Percentiles rank a stretch among this genome's conserved stretches.
Conservation (phyloP, 495 filamentous ascomycete genomes). For the Sordaria brevicollis region DNA sequence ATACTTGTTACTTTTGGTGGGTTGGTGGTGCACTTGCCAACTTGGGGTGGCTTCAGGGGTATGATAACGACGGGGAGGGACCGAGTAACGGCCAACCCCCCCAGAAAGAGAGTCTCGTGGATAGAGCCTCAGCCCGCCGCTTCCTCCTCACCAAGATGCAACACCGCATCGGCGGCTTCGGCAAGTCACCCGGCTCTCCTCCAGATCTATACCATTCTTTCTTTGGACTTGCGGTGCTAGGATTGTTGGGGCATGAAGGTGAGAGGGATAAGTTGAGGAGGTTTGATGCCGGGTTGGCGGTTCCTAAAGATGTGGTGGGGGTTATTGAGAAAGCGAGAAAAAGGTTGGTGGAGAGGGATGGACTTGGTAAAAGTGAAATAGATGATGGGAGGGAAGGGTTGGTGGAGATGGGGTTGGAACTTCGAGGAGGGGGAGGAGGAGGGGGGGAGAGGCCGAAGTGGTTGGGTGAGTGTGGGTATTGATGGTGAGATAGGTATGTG, state of each 20-base stretch:
- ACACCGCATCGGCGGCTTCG: slow-evolving; percentile 83
- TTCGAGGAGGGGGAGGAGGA: background rate
- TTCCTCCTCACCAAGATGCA: slow-evolving; percentile 87
- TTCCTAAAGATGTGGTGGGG: slow-evolving; percentile 41
- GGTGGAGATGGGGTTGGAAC: slow-evolving; percentile 15
- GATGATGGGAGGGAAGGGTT: slow-evolving; percentile 3
- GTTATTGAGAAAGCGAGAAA: slow-evolving; percentile 31
- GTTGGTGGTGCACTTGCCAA: slow-evolving; percentile 61
- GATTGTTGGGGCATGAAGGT: slow-evolving; percentile 50
- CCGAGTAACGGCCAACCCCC: too few relatives aligned
- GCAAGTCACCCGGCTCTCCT: slow-evolving; percentile 66
- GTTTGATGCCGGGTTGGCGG: slow-evolving; percentile 61
- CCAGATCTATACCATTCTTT: slow-evolving; percentile 91
- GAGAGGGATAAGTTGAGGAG: slow-evolving; percentile 39
- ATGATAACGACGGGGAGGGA: too few relatives aligned
- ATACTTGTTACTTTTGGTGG: slow-evolving; percentile 97
- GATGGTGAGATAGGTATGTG: too few relatives aligned
- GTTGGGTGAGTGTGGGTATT: background rate
- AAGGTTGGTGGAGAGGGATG: slow-evolving; percentile 15
- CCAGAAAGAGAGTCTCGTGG: slow-evolving; percentile 50
- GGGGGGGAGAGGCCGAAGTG: background rate
- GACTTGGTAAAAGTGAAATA: slow-evolving; percentile 3
- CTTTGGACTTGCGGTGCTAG: slow-evolving; percentile 72
- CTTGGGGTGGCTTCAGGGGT: slow-evolving; percentile 54
- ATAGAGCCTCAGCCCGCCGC: slow-evolving; percentile 48